These are phyloP conservation scores for Citrus reticulata DNA, from an alignment of 345 rosid species.

Conservation along the genomic window DNA sequence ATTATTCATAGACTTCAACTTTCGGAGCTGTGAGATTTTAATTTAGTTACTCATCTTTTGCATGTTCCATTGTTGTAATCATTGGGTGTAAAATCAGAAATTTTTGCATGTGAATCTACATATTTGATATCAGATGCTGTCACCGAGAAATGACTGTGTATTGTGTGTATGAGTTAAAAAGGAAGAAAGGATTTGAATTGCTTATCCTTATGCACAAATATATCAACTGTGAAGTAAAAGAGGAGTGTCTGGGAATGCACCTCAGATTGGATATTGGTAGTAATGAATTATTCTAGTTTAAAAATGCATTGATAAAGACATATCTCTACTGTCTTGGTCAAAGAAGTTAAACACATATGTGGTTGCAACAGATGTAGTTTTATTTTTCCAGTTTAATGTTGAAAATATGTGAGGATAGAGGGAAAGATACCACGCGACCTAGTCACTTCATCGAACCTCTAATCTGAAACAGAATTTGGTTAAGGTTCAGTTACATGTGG, in stretches of 20 bases:
- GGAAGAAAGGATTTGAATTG: neutral
- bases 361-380: neutral
- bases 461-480: neutral
- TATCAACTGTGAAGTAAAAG: neutral
- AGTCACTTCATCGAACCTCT: neutral
- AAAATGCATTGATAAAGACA: too few species aligned
- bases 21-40: neutral
- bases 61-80: neutral
- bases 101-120: neutral
- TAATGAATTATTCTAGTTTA: neutral
- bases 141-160: neutral
- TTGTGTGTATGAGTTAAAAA: neutral
- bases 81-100: neutral
- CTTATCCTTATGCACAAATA: neutral
- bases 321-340: neutral
- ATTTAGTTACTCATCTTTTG: neutral
- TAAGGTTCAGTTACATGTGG: neutral
- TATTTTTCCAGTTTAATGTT: neutral
- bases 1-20: neutral
- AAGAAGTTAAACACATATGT: neutral
- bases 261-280: neutral
- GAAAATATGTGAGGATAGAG: neutral
- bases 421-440: neutral
- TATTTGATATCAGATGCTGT: neutral
- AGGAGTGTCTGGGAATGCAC: neutral